These are phyloP conservation scores for Schwanniomyces sp. DNA, from an alignment of 805 yeast genomes.

Conservation along the genomic window DNA sequence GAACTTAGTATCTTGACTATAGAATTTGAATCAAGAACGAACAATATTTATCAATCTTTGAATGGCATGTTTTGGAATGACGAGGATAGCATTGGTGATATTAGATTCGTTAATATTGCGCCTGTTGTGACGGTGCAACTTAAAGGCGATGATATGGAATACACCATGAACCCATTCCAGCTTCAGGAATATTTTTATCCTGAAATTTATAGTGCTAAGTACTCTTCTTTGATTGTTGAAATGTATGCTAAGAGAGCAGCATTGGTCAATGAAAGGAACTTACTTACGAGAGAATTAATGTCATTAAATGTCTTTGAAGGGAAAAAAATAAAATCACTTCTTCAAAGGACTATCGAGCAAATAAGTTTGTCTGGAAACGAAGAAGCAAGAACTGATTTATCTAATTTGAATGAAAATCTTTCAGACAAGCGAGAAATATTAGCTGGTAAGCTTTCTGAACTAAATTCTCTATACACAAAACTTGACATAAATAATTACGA, in stretches of 20 bases:
- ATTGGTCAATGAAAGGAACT: conserved; percentile 14
- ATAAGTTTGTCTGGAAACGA: conserved; percentile 12
- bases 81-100: conserved; percentile 25
- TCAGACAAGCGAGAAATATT: conserved; percentile 11
- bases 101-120: conserved; percentile 26
- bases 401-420: conserved; percentile 18
- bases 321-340: conserved; percentile 27
- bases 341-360: conserved; percentile 20
- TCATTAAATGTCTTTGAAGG: conserved; percentile 39
- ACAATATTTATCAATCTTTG: conserved; percentile 29
- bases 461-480: conserved; percentile 13
- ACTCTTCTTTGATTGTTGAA: conserved; percentile 17
- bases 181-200: conserved; percentile 36
- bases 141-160: conserved; percentile 23
- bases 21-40: conserved; percentile 26
- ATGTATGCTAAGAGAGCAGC: conserved; percentile 17
- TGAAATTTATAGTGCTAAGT: conserved; percentile 27
- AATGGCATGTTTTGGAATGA: conserved; percentile 39
- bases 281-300: conserved; percentile 26
- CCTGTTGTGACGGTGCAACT: conserved; percentile 32
- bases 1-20: conserved; percentile 30
- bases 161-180: conserved; percentile 16
- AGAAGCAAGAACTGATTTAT: conserved; percentile 15
- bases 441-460: conserved; percentile 16
- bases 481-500: conserved; percentile 20